These are phyloP conservation scores for Endocarpon pusillum DNA, from an alignment of 495 filamentous ascomycete species.

Conservation along the genomic window DNA sequence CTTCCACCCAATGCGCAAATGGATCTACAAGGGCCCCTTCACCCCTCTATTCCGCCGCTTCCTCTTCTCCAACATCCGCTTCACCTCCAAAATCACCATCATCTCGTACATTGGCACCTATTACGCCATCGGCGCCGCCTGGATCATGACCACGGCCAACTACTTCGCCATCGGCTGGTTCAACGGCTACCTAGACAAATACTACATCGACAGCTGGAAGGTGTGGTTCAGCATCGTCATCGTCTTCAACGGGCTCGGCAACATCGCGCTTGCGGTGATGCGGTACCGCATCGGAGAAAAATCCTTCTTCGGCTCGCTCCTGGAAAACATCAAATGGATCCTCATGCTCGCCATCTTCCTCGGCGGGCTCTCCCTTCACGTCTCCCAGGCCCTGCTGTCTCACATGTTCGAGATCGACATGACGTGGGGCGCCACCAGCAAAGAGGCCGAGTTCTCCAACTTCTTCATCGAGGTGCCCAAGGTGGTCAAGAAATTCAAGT, in stretches of 20 bases:
- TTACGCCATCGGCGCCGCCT: constrained; percentile 66
- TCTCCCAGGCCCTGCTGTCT: constrained; percentile 25
- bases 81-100: constrained; percentile 67
- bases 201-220: constrained; percentile 57
- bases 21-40: constrained; percentile 43
- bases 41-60: constrained; percentile 58
- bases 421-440: constrained; percentile 30
- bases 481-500: constrained; percentile 61
- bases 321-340: constrained; percentile 50
- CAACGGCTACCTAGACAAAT: constrained; percentile 59
- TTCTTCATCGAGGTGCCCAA: constrained; percentile 71
- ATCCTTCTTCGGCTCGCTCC: constrained; percentile 24
- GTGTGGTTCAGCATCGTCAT: constrained; percentile 23
- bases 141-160: constrained; percentile 63
- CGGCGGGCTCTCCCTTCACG: constrained; percentile 29
- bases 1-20: constrained; percentile 40
- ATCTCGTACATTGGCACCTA: constrained; percentile 74
- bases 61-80: constrained; percentile 53
- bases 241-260: constrained; percentile 32
- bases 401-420: constrained; percentile 35
- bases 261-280: constrained; percentile 28
- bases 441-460: constrained; percentile 49
- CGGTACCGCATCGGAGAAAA: constrained; percentile 27
- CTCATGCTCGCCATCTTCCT: constrained; percentile 31
- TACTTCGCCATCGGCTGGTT: constrained; percentile 69